Base-by-base conservation (phyloP, 805 yeast species). In the Teunomyces kruisii region DNA sequence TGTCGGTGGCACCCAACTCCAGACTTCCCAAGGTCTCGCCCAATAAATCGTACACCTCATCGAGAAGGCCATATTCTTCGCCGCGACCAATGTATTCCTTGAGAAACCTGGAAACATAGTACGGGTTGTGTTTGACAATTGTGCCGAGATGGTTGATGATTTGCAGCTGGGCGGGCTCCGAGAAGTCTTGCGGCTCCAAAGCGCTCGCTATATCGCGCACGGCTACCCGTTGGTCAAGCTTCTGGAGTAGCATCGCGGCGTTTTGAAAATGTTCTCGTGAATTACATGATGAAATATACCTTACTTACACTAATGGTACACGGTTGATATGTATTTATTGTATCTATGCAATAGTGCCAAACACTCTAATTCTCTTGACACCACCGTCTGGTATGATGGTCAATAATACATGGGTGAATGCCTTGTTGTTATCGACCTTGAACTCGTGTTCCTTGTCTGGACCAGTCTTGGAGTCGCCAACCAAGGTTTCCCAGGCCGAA, bases 351-450 rank as follows among this genome's bases (percentile, higher is more conserved):
- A 68, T 62, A 27, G 71, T 72, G 33, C 97, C 98, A 57, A 80
- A 79, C 22, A 91, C 94, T 53, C 96, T 79, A 31, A 92, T 68
- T 62, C 99, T 80, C 74, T 92, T 92, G 45, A 90, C 88, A 49
- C 99, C 99, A 40, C 99, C 99, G 61, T 92, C 99, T 16, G 99
- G 99, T 52, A 90, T 86, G 64, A 92, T 85, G 8, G 87, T 81
- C 54, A 92, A 64, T 57, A 83, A 81, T 26, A 90, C 87, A 62
- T 90, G 96, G 8, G 90, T 78, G 55, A 64, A 79, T 1, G 65
- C 58, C 29, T 64, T 56, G 6, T 57, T 50, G 9, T 37, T 17
- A 3, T 50, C 49, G 13, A 73, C 63, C 4, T 68, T 62, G 59
- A 66, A 88, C 12, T 60, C 66, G 62, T 92, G 97, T 62, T 88